These are phyloP conservation scores for Rhizophora apiculata DNA, from an alignment of 345 rosid species.

Conservation along the genomic window DNA sequence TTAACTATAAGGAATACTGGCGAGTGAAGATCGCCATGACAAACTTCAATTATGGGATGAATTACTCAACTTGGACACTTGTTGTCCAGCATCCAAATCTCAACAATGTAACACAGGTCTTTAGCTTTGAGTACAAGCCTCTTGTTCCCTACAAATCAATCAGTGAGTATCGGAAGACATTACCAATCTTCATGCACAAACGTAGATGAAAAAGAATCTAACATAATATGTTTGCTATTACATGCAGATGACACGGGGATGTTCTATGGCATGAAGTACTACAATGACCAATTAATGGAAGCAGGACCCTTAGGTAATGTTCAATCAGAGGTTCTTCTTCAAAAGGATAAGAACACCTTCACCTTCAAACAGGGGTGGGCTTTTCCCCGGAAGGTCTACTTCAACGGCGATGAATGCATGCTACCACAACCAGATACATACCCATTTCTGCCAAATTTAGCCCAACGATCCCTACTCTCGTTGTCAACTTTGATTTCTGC, in stretches of 20 bases:
- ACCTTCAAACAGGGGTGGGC: constrained; percentile 93
- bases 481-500: constrained; percentile 23
- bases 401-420: constrained; percentile 92
- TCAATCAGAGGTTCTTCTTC: constrained; percentile 81
- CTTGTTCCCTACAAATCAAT: constrained; percentile 67
- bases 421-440: constrained; percentile 82
- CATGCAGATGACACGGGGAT: constrained; percentile 81
- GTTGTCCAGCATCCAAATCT: constrained; percentile 82
- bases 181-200: background rate
- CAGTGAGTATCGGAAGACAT: constrained; percentile 35
- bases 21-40: constrained; percentile 64
- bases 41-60: constrained; percentile 70
- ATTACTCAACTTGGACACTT: constrained; percentile 66
- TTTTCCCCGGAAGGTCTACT: constrained; percentile 80
- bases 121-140: constrained; percentile 79
- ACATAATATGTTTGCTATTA: background rate
- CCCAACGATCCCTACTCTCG: constrained; percentile 23
- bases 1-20: constrained; percentile 77
- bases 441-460: constrained; percentile 74
- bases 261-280: constrained; percentile 75
- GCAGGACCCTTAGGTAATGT: constrained; percentile 86
- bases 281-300: constrained; percentile 81
- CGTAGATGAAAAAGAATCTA: background rate
- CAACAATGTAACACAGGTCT: constrained; percentile 81
- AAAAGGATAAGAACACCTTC: constrained; percentile 70